These are phyloP conservation scores for Naganishia randhawae DNA, from an alignment of 768 basidiomycete species.

Conservation along the genomic window DNA sequence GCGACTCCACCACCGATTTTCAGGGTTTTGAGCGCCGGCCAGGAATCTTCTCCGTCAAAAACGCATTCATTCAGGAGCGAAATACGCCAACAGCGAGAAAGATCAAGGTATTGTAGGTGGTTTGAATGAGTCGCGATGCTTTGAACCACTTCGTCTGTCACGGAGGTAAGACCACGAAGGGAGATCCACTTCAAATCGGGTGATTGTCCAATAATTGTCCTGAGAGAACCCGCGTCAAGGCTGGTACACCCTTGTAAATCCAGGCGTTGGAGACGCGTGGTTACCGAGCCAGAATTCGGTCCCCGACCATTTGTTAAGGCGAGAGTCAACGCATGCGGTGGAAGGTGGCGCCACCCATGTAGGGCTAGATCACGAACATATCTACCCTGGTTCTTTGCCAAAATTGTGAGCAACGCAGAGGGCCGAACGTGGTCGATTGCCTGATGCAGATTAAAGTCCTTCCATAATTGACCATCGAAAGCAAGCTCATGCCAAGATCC, in stretches of 20 bases:
- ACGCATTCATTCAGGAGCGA: not conserved
- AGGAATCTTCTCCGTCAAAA: not conserved
- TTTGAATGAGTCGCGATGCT: slow-evolving; percentile 66
- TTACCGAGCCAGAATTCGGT: not conserved
- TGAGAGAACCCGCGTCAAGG: not conserved
- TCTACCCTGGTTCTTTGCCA: slow-evolving; percentile 53
- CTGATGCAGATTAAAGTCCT: slow-evolving; percentile 57
- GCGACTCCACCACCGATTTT: not conserved
- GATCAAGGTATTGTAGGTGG: slow-evolving; percentile 53
- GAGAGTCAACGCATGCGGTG: slow-evolving; percentile 50
- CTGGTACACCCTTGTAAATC: slow-evolving; percentile 16
- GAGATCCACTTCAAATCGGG: slow-evolving; percentile 61
- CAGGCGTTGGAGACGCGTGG: slow-evolving; percentile 14
- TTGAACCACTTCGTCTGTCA: slow-evolving; percentile 63
- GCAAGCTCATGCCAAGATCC: slow-evolving; percentile 64
- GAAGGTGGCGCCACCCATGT: slow-evolving; percentile 65
- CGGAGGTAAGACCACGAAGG: slow-evolving; percentile 63
- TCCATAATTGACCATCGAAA: slow-evolving; percentile 86
- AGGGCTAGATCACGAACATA: slow-evolving; percentile 63
- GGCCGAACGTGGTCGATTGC: slow-evolving; percentile 14
- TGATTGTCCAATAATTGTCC: not conserved
- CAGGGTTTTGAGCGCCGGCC: slow-evolving; percentile 7
- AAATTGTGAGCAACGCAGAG: slow-evolving; percentile 41
- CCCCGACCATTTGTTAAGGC: slow-evolving; percentile 53
- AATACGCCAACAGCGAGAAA: slow-evolving; percentile 8